Evolutionary conservation across 108 stramenopile species (phyloP).

Genomic region (Cylindrotheca fusiformis): DNA sequence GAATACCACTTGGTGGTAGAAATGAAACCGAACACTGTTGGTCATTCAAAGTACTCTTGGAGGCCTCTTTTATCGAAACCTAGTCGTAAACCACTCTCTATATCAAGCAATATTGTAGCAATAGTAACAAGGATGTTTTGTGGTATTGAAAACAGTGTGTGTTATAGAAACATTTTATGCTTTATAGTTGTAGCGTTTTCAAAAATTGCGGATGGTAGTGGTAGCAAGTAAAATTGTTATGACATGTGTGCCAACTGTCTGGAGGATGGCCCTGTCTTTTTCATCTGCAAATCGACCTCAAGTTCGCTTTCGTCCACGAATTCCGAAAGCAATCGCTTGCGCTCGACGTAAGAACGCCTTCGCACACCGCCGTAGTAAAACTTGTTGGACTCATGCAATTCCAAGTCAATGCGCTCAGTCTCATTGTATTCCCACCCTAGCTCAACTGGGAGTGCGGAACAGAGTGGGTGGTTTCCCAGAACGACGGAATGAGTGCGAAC

Average conservation of each 20-base stretch:
- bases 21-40: too few species aligned
- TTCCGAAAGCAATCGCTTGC: conserved; percentile 4
- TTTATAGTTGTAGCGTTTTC: too few species aligned
- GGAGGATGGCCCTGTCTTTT: background rate
- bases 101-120: too few species aligned
- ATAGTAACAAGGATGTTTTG: too few species aligned
- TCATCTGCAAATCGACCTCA: background rate
- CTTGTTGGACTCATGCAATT: background rate
- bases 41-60: too few species aligned
- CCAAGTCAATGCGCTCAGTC: background rate
- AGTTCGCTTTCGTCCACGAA: background rate
- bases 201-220: too few species aligned
- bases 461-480: conserved; percentile 30
- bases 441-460: conserved; percentile 13
- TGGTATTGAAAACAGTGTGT: too few species aligned
- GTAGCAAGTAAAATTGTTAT: too few species aligned
- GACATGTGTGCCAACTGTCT: background rate
- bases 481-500: conserved; percentile 25
- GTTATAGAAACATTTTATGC: too few species aligned
- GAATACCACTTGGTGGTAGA: too few species aligned
- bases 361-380: background rate
- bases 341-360: conserved; percentile 17
- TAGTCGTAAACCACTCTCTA: too few species aligned
- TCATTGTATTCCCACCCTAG: conserved; percentile 30
- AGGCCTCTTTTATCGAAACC: too few species aligned